Evolutionary conservation across 192 early-diverging fungal species (phyloP).

Genomic region (Powellomyces hirtus): DNA sequence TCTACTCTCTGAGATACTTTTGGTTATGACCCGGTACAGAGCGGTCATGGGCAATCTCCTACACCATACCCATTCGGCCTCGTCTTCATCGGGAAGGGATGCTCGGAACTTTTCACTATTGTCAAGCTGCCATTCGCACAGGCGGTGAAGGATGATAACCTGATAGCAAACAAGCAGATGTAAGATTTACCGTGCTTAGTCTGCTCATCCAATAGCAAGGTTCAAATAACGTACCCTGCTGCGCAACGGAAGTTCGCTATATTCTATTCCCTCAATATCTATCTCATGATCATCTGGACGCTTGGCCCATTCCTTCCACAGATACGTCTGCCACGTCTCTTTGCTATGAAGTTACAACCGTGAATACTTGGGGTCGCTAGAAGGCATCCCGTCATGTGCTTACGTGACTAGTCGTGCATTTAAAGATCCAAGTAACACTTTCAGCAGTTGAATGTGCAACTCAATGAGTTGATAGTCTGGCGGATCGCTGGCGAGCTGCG

Average conservation of each 20-base stretch:
- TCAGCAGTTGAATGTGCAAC: slow-evolving; percentile 47
- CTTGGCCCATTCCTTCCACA: slow-evolving; percentile 34
- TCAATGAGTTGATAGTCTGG: slow-evolving; percentile 26
- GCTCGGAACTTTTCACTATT: slow-evolving; percentile 63
- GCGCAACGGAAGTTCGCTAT: slow-evolving; percentile 42
- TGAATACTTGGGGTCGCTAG: not conserved
- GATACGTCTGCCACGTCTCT: slow-evolving; percentile 36
- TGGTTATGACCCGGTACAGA: too few relatives aligned
- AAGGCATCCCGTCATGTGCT: not conserved
- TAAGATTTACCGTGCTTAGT: too few relatives aligned
- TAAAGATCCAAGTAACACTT: slow-evolving; percentile 42
- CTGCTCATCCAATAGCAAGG: too few relatives aligned
- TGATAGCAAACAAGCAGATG: too few relatives aligned
- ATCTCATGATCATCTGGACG: slow-evolving; percentile 37
- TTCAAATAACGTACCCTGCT: slow-evolving; percentile 50
- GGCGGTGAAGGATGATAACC: slow-evolving; percentile 38
- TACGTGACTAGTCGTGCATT: slow-evolving; percentile 44
- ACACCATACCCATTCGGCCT: slow-evolving; percentile 60
- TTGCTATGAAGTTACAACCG: slow-evolving; percentile 14
- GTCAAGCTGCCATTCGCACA: slow-evolving; percentile 70
- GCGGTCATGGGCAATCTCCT: too few relatives aligned
- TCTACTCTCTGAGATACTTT: slow-evolving; percentile 67
- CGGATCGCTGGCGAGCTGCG: slow-evolving; percentile 10
- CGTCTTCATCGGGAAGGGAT: slow-evolving; percentile 46
- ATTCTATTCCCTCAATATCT: slow-evolving; percentile 41